These are phyloP conservation scores for Dentipellis sp. DNA, from an alignment of 768 basidiomycete genomes.

Conservation along the genomic window DNA sequence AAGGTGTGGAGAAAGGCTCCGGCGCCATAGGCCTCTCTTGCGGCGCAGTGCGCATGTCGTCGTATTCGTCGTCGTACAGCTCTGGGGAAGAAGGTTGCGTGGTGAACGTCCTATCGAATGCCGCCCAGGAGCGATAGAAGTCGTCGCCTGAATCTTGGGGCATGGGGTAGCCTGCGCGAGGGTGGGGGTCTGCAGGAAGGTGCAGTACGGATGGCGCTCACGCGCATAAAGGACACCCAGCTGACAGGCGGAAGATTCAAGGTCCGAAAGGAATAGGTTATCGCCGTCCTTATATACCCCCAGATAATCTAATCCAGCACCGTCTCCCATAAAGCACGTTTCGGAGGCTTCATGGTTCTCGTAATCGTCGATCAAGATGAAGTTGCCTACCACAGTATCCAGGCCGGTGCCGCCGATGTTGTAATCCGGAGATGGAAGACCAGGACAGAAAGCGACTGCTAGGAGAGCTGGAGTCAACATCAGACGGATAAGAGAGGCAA, in stretches of 20 bases:
- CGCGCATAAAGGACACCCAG: conserved; percentile 14
- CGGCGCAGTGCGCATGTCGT: conserved; percentile 3
- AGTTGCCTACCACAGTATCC: no score
- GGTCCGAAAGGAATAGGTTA: conserved; percentile 11
- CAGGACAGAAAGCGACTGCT: no score
- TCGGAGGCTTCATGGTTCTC: no score
- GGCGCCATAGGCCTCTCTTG: conserved; percentile 15
- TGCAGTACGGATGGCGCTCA: conserved; percentile 7
- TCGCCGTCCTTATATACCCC: neutral
- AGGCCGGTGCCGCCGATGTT: no score
- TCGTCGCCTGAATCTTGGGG: conserved; percentile 9
- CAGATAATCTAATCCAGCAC: no score
- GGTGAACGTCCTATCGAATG: conserved; percentile 15
- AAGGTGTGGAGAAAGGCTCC: conserved; percentile 14
- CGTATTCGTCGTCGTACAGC: conserved; percentile 5
- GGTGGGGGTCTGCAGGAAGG: conserved; percentile 12
- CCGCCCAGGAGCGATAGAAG: conserved; percentile 14
- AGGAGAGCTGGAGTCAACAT: no score
- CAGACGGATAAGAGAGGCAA: no score
- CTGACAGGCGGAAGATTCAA: conserved; percentile 14
- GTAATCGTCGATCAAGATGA: no score
- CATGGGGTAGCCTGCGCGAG: conserved; percentile 9
- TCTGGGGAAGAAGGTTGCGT: conserved; percentile 11
- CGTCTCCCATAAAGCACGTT: no score
- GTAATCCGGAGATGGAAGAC: no score